Evolutionary conservation across 2,329 filamentous ascomycete genomes (phyloP), one percentile per base, ranked within the genome.

Genomic region (Nannizziopsis arthrosporioides): DNA sequence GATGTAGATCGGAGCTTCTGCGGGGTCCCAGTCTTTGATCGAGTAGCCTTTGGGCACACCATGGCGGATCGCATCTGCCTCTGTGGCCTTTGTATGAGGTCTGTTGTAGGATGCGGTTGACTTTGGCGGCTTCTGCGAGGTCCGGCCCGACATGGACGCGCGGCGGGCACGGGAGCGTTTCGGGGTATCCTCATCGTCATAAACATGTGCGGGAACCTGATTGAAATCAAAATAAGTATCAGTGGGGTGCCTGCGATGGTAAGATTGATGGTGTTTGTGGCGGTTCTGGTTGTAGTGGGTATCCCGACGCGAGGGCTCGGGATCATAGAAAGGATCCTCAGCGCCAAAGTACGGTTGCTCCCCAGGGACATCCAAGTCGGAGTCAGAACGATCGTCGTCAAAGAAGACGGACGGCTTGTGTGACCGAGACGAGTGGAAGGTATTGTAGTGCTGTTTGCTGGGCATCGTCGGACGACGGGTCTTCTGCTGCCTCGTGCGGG

Each of bases 11-110:
- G 92, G 92, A 57, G 88, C 81, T 72, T 96, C 90, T 22, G 80
- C 81, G 0, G 90, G 90, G 64, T 98, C 92, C 92, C 92, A 96
- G 72, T 96, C 94, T 76, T 96, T 96, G 63, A 90, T 80, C 19
- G 87, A 94, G 72, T 93, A 98, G 53, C 92, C 90, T 1, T 80
- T 68, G 1, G 92, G 89, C 49, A 98, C 95, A 51, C 79, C 77
- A 61, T 73, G 76, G 27, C 72, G 70, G 52, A 69, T 69, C 50
- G 78, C 78, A 56, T 82, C 79, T 48, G 85, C 83, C 63, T 77
- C 78, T 39, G 78, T 82, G 50, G 80, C 80, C 58, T 71, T 68
- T 42, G 67, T 67, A 40, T 69, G 61, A 5, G 67, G 58, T 47
- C 68, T 65, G 42, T 12, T 18, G 15, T 38, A 43, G 4, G 22